These are phyloP conservation scores for Apophysomyces elegans DNA, from an alignment of 371 early-diverging fungal genomes.

Conservation along the genomic window DNA sequence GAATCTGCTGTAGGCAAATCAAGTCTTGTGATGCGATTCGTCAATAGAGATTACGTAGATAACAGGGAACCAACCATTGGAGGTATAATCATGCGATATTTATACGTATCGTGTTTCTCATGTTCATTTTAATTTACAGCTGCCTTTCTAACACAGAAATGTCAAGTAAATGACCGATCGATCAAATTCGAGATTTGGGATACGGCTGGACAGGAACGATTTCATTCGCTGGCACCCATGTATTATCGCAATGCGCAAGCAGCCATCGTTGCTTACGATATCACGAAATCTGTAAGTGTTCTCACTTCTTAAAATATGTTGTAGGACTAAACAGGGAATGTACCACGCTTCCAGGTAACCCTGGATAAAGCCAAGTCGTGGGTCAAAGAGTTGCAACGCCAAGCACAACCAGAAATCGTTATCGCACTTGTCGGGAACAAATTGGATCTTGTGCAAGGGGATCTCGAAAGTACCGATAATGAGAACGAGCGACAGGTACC, in stretches of 20 bases:
- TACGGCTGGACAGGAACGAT: conserved; percentile 92
- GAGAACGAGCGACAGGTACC: conserved; percentile 56
- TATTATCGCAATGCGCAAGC: conserved; percentile 98
- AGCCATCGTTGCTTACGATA: conserved; percentile 96
- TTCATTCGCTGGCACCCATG: conserved; percentile 95
- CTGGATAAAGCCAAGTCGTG: conserved; percentile 98
- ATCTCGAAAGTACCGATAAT: conserved; percentile 39
- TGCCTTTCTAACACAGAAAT: conserved; percentile 81
- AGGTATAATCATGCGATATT: conserved; percentile 45
- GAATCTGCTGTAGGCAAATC: conserved; percentile 91
- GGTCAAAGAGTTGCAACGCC: conserved; percentile 97
- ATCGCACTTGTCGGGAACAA: conserved; percentile 99
- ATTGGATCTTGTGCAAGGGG: conserved; percentile 73
- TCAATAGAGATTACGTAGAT: conserved; percentile 92
- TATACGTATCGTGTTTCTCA: too few relatives aligned
- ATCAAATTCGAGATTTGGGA: conserved; percentile 94
- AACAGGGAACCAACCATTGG: conserved; percentile 98
- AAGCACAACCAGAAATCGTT: conserved; percentile 94
- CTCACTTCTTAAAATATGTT: background rate
- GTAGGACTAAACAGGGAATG: background rate
- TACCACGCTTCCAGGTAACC: conserved; percentile 64
- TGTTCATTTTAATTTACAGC: conserved; percentile 45
- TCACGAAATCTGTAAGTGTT: conserved; percentile 75
- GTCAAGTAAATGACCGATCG: conserved; percentile 66
- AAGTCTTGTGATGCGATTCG: conserved; percentile 84